phyloP scores from a whole-genome alignment of 1,139 yeast species.

The Kodamaea sp. region DNA sequence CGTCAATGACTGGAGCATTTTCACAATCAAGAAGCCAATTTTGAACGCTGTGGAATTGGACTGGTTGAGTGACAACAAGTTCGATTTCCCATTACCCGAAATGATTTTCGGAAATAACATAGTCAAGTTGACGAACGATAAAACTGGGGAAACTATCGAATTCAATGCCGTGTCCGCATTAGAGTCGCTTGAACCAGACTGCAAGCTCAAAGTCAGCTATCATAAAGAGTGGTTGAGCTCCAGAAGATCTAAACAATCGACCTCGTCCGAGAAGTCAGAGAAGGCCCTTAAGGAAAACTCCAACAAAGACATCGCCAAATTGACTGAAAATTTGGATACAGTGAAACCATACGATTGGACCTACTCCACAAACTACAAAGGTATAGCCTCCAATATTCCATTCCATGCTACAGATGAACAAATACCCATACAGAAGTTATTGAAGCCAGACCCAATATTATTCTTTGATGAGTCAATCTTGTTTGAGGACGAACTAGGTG shows the following conservation, averaged over 20 bases:
- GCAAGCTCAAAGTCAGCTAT: constrained; percentile 66
- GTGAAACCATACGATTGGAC: constrained; percentile 95
- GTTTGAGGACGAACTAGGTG: constrained; percentile 94
- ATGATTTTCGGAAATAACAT: constrained; percentile 94
- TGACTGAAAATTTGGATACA: constrained; percentile 40
- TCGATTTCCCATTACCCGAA: constrained; percentile 87
- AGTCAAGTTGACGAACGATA: constrained; percentile 51
- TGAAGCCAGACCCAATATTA: constrained; percentile 79
- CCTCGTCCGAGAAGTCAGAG: constrained; percentile 29
- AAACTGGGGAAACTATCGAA: constrained; percentile 48
- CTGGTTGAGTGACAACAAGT: constrained; percentile 54
- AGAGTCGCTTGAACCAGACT: constrained; percentile 53
- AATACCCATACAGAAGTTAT: constrained; percentile 71
- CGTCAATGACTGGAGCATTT: constrained; percentile 74
- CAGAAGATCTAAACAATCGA: constrained; percentile 39
- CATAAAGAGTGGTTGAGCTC: constrained; percentile 86
- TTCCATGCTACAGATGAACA: constrained; percentile 27
- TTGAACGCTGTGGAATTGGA: constrained; percentile 76
- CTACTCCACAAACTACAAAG: constrained; percentile 77
- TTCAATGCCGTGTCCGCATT: constrained; percentile 84
- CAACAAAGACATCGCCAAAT: constrained; percentile 35
- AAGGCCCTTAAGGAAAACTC: constrained; percentile 29
- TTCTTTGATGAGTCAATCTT: constrained; percentile 87
- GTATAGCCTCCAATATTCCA: constrained; percentile 40
- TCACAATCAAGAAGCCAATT: constrained; percentile 75